phyloP scores from a whole-genome alignment of 2,329 filamentous ascomycete genomes.

The Aureobasidium sp. region DNA sequence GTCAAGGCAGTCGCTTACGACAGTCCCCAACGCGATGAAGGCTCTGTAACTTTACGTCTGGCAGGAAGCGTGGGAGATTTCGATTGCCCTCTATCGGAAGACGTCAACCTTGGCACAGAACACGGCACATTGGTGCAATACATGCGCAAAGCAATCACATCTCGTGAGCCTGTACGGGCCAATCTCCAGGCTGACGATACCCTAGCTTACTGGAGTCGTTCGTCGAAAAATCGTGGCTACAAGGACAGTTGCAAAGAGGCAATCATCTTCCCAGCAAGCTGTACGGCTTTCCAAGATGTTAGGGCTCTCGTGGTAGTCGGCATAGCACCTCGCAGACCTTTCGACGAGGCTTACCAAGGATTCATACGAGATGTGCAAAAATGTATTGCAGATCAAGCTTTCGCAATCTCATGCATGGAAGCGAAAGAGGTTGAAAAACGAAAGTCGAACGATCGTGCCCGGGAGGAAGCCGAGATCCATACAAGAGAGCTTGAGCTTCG shows the following conservation, averaged over 20 bases:
- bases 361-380: constrained; percentile 2
- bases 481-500: neutral
- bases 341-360: neutral
- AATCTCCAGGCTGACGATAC: neutral
- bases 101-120: neutral
- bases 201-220: neutral
- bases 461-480: neutral
- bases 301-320: constrained; percentile 7
- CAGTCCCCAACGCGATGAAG: neutral
- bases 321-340: constrained; percentile 10
- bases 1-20: neutral
- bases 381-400: neutral
- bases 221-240: neutral
- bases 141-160: neutral
- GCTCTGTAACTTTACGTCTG: neutral
- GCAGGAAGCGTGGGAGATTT: neutral
- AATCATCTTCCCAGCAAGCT: neutral
- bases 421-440: neutral
- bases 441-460: neutral
- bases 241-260: neutral
- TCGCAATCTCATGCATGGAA: neutral
- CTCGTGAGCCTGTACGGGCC: neutral
- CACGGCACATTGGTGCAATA: too few relatives aligned
- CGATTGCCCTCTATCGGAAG: neutral
- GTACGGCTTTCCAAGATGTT: neutral